phyloP scores from a whole-genome alignment of 192 early-diverging fungal species.

The Umbelopsis vinacea region DNA sequence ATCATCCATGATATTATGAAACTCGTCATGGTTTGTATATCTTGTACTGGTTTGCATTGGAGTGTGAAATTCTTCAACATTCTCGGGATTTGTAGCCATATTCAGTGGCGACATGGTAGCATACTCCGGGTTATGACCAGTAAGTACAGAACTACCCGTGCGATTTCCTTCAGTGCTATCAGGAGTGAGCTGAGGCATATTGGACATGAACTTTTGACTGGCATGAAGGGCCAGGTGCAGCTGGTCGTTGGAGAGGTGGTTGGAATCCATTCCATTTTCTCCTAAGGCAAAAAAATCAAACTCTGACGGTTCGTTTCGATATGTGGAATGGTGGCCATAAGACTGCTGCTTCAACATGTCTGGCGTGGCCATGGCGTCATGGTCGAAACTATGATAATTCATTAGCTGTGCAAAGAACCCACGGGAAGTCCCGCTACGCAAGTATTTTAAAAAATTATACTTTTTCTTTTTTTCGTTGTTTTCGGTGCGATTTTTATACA shows the following conservation, averaged over 20 bases:
- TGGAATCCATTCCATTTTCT: slow-evolving; percentile 3
- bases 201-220: slow-evolving; percentile 18
- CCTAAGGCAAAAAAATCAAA: slow-evolving; percentile 36
- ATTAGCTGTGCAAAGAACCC: slow-evolving; percentile 5
- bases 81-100: slow-evolving; percentile 25
- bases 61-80: slow-evolving; percentile 23
- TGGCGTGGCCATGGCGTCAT: slow-evolving; percentile 3
- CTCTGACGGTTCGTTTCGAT: not conserved
- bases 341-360: slow-evolving; percentile 13
- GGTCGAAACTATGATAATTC: slow-evolving; percentile 7
- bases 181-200: slow-evolving; percentile 34
- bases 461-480: slow-evolving; percentile 7
- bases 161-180: slow-evolving; percentile 27
- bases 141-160: slow-evolving; percentile 27
- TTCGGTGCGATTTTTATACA: not conserved
- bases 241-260: not conserved
- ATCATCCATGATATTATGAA: slow-evolving; percentile 4
- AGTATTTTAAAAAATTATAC: not conserved
- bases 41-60: slow-evolving; percentile 25
- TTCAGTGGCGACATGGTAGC: slow-evolving; percentile 41
- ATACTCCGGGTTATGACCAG: slow-evolving; percentile 37
- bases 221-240: not conserved
- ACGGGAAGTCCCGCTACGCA: slow-evolving; percentile 14
- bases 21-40: slow-evolving; percentile 8
- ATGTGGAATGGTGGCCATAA: not conserved